phyloP scores from a whole-genome alignment of 345 rosid genomes.

The Kandelia obovata region DNA sequence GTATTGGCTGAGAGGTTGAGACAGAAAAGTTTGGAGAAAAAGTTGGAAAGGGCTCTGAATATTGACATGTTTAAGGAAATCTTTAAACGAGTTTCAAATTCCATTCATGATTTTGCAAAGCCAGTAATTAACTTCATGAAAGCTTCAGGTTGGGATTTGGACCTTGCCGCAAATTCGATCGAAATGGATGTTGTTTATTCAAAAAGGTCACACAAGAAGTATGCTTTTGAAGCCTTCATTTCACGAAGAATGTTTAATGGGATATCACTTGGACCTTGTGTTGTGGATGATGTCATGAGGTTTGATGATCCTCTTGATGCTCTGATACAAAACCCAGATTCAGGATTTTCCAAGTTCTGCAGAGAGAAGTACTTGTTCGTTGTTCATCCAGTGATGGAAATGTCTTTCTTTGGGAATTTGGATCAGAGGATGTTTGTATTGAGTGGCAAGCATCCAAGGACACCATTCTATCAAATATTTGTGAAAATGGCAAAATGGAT shows the following conservation, averaged over 20 bases:
- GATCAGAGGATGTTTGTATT: slow-evolving; percentile 53
- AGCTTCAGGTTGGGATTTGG: slow-evolving; percentile 61
- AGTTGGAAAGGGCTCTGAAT: slow-evolving; percentile 19
- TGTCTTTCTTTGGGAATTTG: slow-evolving; percentile 60
- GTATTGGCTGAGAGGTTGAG: slow-evolving; percentile 32
- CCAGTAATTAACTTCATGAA: slow-evolving; percentile 61
- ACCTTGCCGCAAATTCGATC: slow-evolving; percentile 42
- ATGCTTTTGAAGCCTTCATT: slow-evolving; percentile 59
- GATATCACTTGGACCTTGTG: slow-evolving; percentile 25
- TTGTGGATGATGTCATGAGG: slow-evolving; percentile 39
- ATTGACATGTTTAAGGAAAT: slow-evolving; percentile 35
- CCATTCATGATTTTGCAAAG: slow-evolving; percentile 60
- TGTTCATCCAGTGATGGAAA: slow-evolving; percentile 59
- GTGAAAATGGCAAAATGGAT: slow-evolving; percentile 59
- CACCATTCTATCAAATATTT: slow-evolving; percentile 55
- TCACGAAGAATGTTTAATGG: slow-evolving; percentile 54
- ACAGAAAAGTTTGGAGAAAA: slow-evolving; percentile 24
- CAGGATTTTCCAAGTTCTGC: slow-evolving; percentile 53
- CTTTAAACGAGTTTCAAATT: slow-evolving; percentile 40
- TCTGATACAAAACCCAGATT: slow-evolving; percentile 42
- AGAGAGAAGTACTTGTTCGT: slow-evolving; percentile 47
- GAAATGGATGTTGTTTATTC: slow-evolving; percentile 40
- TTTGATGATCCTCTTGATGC: slow-evolving; percentile 44
- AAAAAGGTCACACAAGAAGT: slow-evolving; percentile 53
- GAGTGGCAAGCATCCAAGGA: slow-evolving; percentile 59